Base-by-base conservation (phyloP, 495 filamentous ascomycete genomes). In the Pseudevernia furfuracea region DNA sequence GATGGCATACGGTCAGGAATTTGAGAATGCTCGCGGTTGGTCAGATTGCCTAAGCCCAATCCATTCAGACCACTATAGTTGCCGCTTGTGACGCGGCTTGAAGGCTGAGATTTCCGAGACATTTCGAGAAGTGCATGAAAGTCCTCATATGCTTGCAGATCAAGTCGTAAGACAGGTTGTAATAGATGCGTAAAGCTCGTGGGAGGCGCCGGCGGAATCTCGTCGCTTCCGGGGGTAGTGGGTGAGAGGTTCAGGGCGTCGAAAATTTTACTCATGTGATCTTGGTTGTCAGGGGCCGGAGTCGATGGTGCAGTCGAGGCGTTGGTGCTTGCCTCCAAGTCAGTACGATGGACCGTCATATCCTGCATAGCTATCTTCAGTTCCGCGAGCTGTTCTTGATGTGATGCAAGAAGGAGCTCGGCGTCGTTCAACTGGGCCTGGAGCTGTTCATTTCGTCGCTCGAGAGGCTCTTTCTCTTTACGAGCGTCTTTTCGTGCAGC, bases 381-480 rank as follows among this genome's bases (percentile, higher is more conserved):
- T 74, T 97, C 89, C 11, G 87, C 82, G 14, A 98, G 81, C 74
- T 98, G 94, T 71, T 97, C 91, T 71, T 96, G 93, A 64, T 96
- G 92, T 11, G 89, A 94, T 48, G 84, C 83, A 48, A 97, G 81
- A 36, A 98, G 82, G n/a, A 80, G 75, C 74, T 97, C 94, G 4
- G 88, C 91, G 72, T 97, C 91, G 67, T 84, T 85, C 56, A 95
- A 77, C 73, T 94, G 89, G 25, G 83, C 79, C 67, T 85, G 85
- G 30, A 96, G 78, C 73, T 92, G 90, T 63, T 91, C 87, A 65
- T 89, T 93, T 71, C 86, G 88, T 62, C 87, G 84, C 67, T 90
- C 86, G 44, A 90, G 82, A 43, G 80, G 79, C 69, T 95, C 91
- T 28, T 86, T 84, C 67, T 93, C 88, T 66, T 81, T 84, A 66